Conservation (phyloP, 176 grass and related monocot genomes). For the Lolium perenne region DNA sequence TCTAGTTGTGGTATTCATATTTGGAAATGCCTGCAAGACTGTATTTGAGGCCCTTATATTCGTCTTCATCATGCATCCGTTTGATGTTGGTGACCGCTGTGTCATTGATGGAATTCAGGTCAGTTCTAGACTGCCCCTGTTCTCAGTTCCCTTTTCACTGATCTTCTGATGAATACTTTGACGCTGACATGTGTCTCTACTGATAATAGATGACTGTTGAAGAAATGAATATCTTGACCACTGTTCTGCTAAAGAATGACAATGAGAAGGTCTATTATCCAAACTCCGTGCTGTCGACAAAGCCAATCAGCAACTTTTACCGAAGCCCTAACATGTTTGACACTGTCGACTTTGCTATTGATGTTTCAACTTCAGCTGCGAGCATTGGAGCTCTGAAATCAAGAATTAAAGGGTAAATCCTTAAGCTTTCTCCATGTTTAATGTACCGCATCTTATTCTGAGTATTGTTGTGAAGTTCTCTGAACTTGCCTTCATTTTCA, state of each 20-base stretch:
- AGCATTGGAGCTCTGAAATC: conserved; percentile 75
- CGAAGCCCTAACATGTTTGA: conserved; percentile 96
- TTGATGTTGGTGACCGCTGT: conserved; percentile 94
- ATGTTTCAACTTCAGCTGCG: conserved; percentile 73
- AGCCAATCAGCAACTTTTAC: conserved; percentile 97
- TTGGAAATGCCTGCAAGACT: conserved; percentile 95
- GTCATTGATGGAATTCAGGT: conserved; percentile 93
- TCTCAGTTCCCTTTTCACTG: background rate
- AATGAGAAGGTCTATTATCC: conserved; percentile 98
- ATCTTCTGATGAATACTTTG: conserved; percentile 1
- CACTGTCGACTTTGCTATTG: conserved; percentile 69
- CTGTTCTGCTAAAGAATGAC: conserved; percentile 86
- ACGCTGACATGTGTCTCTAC: conserved; percentile 13
- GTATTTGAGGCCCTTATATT: conserved; percentile 97
- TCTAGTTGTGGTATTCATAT: conserved; percentile 88
- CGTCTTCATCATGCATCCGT: conserved; percentile 98
- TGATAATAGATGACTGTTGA: conserved; percentile 84
- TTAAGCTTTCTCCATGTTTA: background rate
- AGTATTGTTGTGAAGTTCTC: background rate
- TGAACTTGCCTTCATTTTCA: background rate
- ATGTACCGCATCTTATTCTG: background rate
- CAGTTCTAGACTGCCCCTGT: conserved; percentile 24
- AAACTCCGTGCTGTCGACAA: conserved; percentile 82
- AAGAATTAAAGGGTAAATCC: conserved; percentile 81
- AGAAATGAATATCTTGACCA: conserved; percentile 99